Evolutionary conservation across 768 basidiomycete species (phyloP), one percentile per base, ranked within the genome.

Genomic region (Serendipita sp.): DNA sequence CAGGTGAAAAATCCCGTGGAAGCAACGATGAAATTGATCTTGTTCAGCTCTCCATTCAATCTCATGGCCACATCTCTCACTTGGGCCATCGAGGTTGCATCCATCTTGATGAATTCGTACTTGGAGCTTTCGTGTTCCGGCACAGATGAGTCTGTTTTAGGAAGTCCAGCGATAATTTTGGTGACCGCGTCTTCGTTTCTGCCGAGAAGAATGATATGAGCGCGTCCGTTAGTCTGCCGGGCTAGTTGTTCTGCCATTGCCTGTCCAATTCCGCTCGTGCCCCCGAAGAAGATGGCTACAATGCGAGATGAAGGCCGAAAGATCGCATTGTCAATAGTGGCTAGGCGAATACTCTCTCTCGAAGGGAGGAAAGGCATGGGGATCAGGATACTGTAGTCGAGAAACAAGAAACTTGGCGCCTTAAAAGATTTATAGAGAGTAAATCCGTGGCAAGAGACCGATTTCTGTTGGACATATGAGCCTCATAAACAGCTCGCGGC

Each of bases 41-140:
- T 81, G 0, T 74, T 72, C 7, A 78, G 69, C 20, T 72, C 68
- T 4, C 62, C 41, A 5, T 64, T 63, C 30, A 79, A 69, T 24
- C 70, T 70, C 3, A 66, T 62, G 7, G 64, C 42, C n/a, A 72
- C 69, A n/a, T 66, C 64, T 42, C 75, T 72, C 2, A 81, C 76
- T 65, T 81, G 80, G 69, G 74, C 73, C 75, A 83, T 80, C 34
- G 77, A 69, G n/a, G 76, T 73, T 3, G 73, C 76, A 50, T 82
- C 81, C 72, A 80, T 80, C 64, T 75, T 68, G n/a, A 81, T 72
- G 67, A 81, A 82, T 65, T 80, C 77, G 69, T 77, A 68, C 69
- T 67, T 62, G 61, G 61, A 65, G 4, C 14, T 13, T 0, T 61
- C 67, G 1, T 63, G 53, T 1, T 24, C 22, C 3, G 67, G 51